Base-by-base conservation (phyloP, 2,329 filamentous ascomycete genomes). In the Nannizziopsis arthrosporioides region DNA sequence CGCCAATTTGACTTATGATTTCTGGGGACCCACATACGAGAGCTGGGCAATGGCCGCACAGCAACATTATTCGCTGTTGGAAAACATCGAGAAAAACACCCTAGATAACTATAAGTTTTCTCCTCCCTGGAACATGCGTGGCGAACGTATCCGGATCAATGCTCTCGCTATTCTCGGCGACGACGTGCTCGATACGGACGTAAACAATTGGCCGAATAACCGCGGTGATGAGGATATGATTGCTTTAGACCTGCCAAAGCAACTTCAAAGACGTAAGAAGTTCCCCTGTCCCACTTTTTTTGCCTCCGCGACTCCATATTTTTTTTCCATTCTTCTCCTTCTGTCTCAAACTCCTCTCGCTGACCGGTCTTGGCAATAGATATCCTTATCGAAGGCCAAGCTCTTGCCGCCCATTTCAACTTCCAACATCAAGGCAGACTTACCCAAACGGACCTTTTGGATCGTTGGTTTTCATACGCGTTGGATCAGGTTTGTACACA, bases 91-190 rank as follows among this genome's bases (percentile, higher is more conserved):
- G 31, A 47, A 42, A 30, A 36, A 47, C 11, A 47, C 45, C 17
- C 38, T 47, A 11, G 45, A 47, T 15, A 47, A 42, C 11, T 47
- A 47, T 10, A 47, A 47, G 30, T 47, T 47, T 31, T 27, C 37
- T 35, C 45, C 45, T 36, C 38, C 45, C 9, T 47, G 45, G 45
- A 42, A 47, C 38, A 47, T 47, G 45, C 45, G 38, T 31, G 45
- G 45, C 12, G 45, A 47, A 38, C 37, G 45, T 6, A 47, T 47
- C 12, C 30, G 45, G 12, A 47, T 47, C 30, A 47, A 47, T 17
- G 38, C 45, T 6, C 45, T 47, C 38, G 45, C 45, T 1, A 42
- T 47, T 14, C 12, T 47, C 15, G 45, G 45, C 15, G 45, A 47
- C 14, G 37, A 41, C n/a, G 38, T 47, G 7, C 17, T 47, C 12